Conservation (phyloP, 805 yeast genomes). For the Yarrowia sp. region DNA sequence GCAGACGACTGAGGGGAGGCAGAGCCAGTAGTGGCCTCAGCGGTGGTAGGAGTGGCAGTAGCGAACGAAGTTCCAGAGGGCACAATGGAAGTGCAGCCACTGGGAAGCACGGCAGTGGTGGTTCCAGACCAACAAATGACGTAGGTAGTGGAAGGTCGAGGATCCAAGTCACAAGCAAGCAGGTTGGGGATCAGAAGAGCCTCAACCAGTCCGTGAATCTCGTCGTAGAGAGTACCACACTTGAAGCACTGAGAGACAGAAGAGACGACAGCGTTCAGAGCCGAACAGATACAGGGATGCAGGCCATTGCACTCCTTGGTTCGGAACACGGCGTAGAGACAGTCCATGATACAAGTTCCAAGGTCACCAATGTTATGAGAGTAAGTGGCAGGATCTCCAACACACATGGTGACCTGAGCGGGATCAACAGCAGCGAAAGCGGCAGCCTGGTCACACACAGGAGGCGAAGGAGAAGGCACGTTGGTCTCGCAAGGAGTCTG, state of each 20-base stretch:
- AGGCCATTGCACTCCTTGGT: conserved; percentile 9
- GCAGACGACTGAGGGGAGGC: no score
- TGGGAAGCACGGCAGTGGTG: conserved; percentile 15
- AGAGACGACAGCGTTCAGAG: background rate
- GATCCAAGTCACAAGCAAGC: conserved; percentile 7
- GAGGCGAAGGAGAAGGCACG: conserved; percentile 18
- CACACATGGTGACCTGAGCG: conserved; percentile 29
- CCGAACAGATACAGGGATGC: conserved; percentile 7
- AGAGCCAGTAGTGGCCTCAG: no score
- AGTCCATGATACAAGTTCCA: conserved; percentile 1
- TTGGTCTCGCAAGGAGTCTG: conserved; percentile 2
- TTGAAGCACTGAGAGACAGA: conserved; percentile 16
- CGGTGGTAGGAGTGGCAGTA: conserved; percentile 1
- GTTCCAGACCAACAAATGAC: conserved; percentile 1
- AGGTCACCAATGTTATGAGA: conserved; percentile 18
- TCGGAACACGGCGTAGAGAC: conserved; percentile 10
- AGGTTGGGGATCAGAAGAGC: conserved; percentile 21
- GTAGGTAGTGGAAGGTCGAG: conserved; percentile 22
- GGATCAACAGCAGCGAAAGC: conserved; percentile 31
- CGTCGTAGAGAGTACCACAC: conserved; percentile 19
- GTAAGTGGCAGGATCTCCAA: conserved; percentile 15
- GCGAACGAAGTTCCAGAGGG: conserved; percentile 7
- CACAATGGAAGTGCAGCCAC: conserved; percentile 5
- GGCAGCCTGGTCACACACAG: conserved; percentile 32
- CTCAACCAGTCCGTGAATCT: conserved; percentile 8